Conservation (phyloP, 2,329 filamentous ascomycete genomes). For the Aspergillus ochraceoroseus region DNA sequence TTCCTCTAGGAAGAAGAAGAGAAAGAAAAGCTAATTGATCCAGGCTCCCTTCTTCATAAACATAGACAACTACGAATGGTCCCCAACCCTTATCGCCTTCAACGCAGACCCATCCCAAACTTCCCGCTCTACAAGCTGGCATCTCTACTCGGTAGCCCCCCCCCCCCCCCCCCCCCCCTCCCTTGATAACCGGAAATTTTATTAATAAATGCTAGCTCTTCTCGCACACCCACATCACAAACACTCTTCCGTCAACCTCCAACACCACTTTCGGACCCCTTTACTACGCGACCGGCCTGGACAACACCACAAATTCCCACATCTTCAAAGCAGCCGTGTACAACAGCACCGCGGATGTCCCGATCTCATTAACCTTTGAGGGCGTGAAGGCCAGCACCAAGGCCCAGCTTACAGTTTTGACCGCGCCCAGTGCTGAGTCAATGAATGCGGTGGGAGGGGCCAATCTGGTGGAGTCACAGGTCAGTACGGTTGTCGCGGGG, state of each 20-base stretch:
- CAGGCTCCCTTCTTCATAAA: slow-evolving; percentile 31
- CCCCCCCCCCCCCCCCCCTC: slow-evolving; percentile 11
- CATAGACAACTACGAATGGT: slow-evolving; percentile 28
- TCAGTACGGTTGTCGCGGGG: slow-evolving; percentile 23
- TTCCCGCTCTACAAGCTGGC: slow-evolving; percentile 29
- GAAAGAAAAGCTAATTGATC: neutral
- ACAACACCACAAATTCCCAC: slow-evolving; percentile 33
- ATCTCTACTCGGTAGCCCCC: slow-evolving; percentile 30
- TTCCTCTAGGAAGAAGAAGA: neutral
- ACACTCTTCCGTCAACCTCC: slow-evolving; percentile 42
- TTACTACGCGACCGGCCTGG: slow-evolving; percentile 46
- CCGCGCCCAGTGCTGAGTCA: slow-evolving; percentile 30
- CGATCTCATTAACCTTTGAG: slow-evolving; percentile 36
- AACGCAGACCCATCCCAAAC: slow-evolving; percentile 29
- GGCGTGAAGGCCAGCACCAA: slow-evolving; percentile 31
- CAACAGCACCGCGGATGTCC: slow-evolving; percentile 43
- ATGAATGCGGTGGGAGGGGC: slow-evolving; percentile 30
- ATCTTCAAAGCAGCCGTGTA: slow-evolving; percentile 49
- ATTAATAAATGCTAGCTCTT: too few species aligned
- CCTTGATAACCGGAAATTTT: neutral
- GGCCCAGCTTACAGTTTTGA: slow-evolving; percentile 43
- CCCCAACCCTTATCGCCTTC: slow-evolving; percentile 30
- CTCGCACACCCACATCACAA: slow-evolving; percentile 43
- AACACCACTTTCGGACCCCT: slow-evolving; percentile 40
- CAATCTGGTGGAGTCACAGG: slow-evolving; percentile 22